Evolutionary conservation across 2,329 filamentous ascomycete species (phyloP).

Genomic region (Pseudogymnoascus sp.): DNA sequence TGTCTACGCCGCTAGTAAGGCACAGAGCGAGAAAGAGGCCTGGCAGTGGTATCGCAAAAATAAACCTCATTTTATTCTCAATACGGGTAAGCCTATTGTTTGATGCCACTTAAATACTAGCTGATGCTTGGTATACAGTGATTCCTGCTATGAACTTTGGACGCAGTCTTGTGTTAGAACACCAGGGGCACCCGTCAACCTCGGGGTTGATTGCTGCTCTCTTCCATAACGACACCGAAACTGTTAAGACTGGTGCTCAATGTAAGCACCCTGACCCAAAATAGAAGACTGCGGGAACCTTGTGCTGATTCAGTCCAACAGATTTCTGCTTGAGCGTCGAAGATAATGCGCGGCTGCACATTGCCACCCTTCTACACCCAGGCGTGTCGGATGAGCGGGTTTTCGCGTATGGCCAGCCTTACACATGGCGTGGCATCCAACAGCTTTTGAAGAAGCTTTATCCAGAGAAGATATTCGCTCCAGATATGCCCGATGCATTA

Average conservation of each 20-base stretch:
- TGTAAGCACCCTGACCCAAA: constrained; percentile 3
- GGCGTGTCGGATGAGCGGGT: background rate
- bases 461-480: constrained; percentile 14
- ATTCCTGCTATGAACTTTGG: constrained; percentile 28
- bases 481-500: constrained; percentile 9
- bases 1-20: constrained; percentile 33
- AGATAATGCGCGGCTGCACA: background rate
- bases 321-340: constrained; percentile 15
- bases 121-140: constrained; percentile 14
- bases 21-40: constrained; percentile 27
- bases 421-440: constrained; percentile 20
- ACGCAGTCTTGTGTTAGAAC: constrained; percentile 16
- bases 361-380: background rate
- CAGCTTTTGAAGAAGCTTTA: constrained; percentile 15
- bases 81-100: constrained; percentile 20
- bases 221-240: background rate
- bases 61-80: constrained; percentile 19
- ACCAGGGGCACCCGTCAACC: background rate
- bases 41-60: constrained; percentile 31
- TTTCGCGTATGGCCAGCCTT: constrained; percentile 2
- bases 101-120: background rate
- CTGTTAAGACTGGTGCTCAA: constrained; percentile 10
- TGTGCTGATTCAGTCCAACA: background rate
- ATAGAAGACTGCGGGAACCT: background rate
- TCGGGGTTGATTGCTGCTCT: background rate